A percentile compares a stretch with the other conserved stretches of the same genome.
Conservation (phyloP, 2,329 filamentous ascomycete genomes). For the Phaeosphaeria sp. region DNA sequence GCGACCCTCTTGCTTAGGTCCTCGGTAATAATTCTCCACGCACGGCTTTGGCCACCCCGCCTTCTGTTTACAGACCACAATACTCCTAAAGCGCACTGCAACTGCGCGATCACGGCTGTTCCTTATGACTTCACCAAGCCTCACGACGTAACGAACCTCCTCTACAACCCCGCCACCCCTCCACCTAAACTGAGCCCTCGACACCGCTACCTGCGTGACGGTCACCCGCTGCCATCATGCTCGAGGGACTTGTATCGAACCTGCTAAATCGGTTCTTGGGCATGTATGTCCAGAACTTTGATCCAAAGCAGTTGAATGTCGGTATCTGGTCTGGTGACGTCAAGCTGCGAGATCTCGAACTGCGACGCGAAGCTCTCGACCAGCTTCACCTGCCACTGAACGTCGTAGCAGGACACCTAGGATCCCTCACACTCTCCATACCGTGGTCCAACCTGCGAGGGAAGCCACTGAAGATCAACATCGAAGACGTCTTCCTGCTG, state of each 20-base stretch:
- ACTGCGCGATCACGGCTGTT: slow-evolving; percentile 22
- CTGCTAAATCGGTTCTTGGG: slow-evolving; percentile 98
- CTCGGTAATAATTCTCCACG: slow-evolving; percentile 24
- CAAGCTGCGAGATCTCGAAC: slow-evolving; percentile 88
- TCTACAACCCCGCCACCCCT: slow-evolving; percentile 24
- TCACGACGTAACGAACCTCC: slow-evolving; percentile 36
- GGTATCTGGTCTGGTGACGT: slow-evolving; percentile 99
- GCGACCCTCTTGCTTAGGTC: slow-evolving; percentile 13
- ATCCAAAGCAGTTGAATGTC: slow-evolving; percentile 95
- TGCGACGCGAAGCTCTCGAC: slow-evolving; percentile 93
- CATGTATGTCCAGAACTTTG: slow-evolving; percentile 99
- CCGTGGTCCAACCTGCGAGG: slow-evolving; percentile 97
- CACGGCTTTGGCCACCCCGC: slow-evolving; percentile 23
- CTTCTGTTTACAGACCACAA: slow-evolving; percentile 34
- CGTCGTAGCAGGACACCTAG: slow-evolving; percentile 92
- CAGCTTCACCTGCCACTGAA: slow-evolving; percentile 97
- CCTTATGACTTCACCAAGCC: slow-evolving; percentile 42
- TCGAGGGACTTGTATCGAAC: slow-evolving; percentile 95
- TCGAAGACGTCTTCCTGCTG: slow-evolving; percentile 95
- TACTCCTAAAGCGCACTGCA: slow-evolving; percentile 26
- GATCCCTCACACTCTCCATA: slow-evolving; percentile 88
- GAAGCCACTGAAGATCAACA: slow-evolving; percentile 91
- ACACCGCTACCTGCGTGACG: slow-evolving; percentile 74
- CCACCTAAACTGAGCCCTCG: slow-evolving; percentile 16
- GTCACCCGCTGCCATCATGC: slow-evolving; percentile 72